Conservation (phyloP, 2,329 filamentous ascomycete genomes). For the Aspergillus novoparasiticus region DNA sequence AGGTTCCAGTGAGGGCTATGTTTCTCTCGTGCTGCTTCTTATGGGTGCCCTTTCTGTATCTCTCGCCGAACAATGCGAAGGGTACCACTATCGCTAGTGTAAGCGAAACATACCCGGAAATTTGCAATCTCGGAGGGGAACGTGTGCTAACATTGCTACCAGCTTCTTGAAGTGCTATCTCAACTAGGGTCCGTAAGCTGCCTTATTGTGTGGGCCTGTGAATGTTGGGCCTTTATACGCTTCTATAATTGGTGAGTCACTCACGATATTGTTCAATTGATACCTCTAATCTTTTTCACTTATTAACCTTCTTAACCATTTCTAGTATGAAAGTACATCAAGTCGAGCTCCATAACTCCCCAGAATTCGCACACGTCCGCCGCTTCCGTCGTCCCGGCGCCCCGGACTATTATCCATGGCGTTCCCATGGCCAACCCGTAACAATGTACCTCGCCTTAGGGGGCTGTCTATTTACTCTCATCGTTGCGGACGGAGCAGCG, state of each 20-base stretch:
- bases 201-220: slow-evolving; percentile 45
- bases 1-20: slow-evolving; percentile 43
- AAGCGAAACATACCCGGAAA: background rate
- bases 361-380: slow-evolving; percentile 13
- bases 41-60: slow-evolving; percentile 48
- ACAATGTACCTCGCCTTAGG: slow-evolving; percentile 38
- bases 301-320: background rate
- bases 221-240: slow-evolving; percentile 46
- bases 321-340: slow-evolving; percentile 8
- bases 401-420: slow-evolving; percentile 41
- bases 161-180: slow-evolving; percentile 46
- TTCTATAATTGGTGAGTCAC: slow-evolving; percentile 37
- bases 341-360: slow-evolving; percentile 10
- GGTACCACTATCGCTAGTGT: slow-evolving; percentile 19
- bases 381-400: slow-evolving; percentile 10
- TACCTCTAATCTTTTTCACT: background rate
- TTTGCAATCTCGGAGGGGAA: background rate
- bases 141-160: background rate
- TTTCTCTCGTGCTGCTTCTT: slow-evolving; percentile 44
- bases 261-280: too few species aligned
- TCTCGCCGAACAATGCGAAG: slow-evolving; percentile 21
- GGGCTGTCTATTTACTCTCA: slow-evolving; percentile 40
- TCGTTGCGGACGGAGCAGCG: slow-evolving; percentile 38
- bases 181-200: slow-evolving; percentile 40
- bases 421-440: slow-evolving; percentile 43